phyloP scores from a whole-genome alignment of 2,329 filamentous ascomycete genomes.

The Xylariaceae sp. region DNA sequence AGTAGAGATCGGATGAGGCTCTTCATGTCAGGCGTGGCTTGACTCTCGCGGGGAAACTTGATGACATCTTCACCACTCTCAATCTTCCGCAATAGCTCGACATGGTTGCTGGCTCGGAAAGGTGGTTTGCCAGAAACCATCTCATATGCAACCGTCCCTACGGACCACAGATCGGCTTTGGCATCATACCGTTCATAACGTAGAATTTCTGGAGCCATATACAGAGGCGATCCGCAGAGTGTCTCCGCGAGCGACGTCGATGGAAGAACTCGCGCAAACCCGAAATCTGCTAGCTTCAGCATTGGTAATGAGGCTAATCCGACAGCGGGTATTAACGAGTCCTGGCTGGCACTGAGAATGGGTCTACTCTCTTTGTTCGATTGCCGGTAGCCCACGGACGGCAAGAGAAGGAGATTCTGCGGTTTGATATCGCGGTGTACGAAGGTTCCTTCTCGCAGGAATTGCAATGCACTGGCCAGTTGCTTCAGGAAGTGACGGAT shows the following conservation, averaged over 20 bases:
- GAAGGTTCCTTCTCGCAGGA: slow-evolving; percentile 77
- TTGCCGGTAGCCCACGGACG: slow-evolving; percentile 68
- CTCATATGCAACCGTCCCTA: slow-evolving; percentile 91
- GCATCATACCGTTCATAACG: slow-evolving; percentile 97
- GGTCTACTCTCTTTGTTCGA: slow-evolving; percentile 59
- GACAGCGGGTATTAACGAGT: slow-evolving; percentile 74
- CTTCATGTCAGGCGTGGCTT: slow-evolving; percentile 74
- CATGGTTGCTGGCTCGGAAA: slow-evolving; percentile 89
- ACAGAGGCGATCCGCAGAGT: slow-evolving; percentile 90
- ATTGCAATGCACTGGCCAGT: slow-evolving; percentile 85
- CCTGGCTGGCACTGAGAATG: slow-evolving; percentile 71
- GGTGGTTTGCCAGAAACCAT: slow-evolving; percentile 90
- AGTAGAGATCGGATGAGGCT: slow-evolving; percentile 73
- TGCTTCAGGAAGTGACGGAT: slow-evolving; percentile 95
- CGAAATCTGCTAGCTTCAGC: slow-evolving; percentile 97
- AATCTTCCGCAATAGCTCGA: slow-evolving; percentile 88
- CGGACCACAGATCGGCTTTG: slow-evolving; percentile 95
- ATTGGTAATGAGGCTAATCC: slow-evolving; percentile 85
- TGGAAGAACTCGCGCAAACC: slow-evolving; percentile 91
- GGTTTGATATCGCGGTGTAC: slow-evolving; percentile 98
- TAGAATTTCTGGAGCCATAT: slow-evolving; percentile 98
- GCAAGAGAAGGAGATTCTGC: slow-evolving; percentile 88
- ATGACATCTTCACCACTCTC: slow-evolving; percentile 84
- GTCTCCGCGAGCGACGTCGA: slow-evolving; percentile 92
- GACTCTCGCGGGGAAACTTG: slow-evolving; percentile 70